Conservation (phyloP, 257 asterid species). For the Gentiana dahurica region DNA sequence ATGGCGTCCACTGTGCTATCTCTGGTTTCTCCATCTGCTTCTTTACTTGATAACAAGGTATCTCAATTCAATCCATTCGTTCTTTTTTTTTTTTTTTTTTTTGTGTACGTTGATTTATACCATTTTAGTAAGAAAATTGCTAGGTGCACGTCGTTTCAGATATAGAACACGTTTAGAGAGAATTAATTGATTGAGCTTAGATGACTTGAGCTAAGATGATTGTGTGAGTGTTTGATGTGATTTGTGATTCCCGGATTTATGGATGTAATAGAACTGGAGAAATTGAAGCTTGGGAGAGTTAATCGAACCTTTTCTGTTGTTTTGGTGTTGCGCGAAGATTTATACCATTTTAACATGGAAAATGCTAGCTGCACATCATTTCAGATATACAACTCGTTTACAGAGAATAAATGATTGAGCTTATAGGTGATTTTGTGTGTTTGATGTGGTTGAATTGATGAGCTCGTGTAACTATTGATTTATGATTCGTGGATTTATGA, state of each 20-base stretch:
- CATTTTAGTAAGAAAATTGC: background rate
- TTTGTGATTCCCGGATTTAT: background rate
- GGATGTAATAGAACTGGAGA: constrained; percentile 26
- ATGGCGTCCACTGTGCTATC: constrained; percentile 47
- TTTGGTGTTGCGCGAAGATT: background rate
- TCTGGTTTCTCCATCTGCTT: constrained; percentile 26
- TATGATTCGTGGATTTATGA: background rate
- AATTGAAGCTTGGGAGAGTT: constrained; percentile 29
- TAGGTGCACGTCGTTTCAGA: too few relatives aligned
- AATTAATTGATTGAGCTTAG: too few relatives aligned
- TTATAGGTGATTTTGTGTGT: too few relatives aligned
- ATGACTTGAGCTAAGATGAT: too few relatives aligned
- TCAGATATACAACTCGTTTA: too few relatives aligned
- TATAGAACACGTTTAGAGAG: too few relatives aligned
- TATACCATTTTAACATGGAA: background rate
- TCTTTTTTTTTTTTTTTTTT: background rate
- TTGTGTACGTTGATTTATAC: background rate
- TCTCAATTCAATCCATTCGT: background rate
- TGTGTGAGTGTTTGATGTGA: too few relatives aligned
- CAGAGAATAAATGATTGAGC: too few relatives aligned
- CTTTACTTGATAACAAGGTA: constrained; percentile 36
- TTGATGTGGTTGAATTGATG: too few relatives aligned
- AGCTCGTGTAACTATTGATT: too few relatives aligned
- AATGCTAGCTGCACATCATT: too few relatives aligned
- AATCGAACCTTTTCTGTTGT: constrained; percentile 10